Base-by-base conservation (phyloP, 106 monocot species). In the Dendrobium chrysotoxum region DNA sequence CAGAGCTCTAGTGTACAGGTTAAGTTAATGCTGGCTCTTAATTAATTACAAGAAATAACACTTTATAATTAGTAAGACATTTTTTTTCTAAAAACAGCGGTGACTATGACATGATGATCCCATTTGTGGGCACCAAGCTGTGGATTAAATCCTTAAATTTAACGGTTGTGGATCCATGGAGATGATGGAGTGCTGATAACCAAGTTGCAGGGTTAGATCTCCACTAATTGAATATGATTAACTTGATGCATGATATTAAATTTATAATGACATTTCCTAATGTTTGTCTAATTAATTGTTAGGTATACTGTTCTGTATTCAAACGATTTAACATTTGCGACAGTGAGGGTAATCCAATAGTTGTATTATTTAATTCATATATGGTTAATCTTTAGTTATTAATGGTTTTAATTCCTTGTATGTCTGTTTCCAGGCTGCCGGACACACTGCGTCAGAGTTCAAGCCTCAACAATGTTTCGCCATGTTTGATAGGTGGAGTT, bases 291-390 rank as follows among this genome's bases (percentile, higher is more conserved):
- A n/a, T n/a, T n/a, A n/a, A 35, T 73, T 0, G 58, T 53, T 77
- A 90, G 92, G 75, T 92, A 74, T 46, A 85, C 88, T 17, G 85
- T 77, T 3, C 79, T 57, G 17, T 92, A 88, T 71, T 61, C 82
- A 31, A 86, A 92, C 44, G 85, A 92, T 40, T 42, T 92, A 40
- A 92, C 92, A 39, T 92, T 88, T 85, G 85, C 86, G 13, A 92
- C 89, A 2, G 80, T 89, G 4, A 92, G 89, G 82, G 92, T 87
- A 82, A 47, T 70, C 26, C 41, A 28, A 35, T 35, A 35, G 35
- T 35, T 35, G 35, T 35, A 2, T 35, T 35, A 42, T 16, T 65
- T 50, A 55, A 67, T 44, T 23, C 17, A 28, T 26, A 3, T 21
- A 7, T 53, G 40, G 9, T 12, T 23, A 16, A 76, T 45, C 13